A percentile compares a stretch with the other conserved stretches of the same genome.
Evolutionary conservation across 345 rosid species (phyloP).

Genomic region (Microthlaspi erraticum): DNA sequence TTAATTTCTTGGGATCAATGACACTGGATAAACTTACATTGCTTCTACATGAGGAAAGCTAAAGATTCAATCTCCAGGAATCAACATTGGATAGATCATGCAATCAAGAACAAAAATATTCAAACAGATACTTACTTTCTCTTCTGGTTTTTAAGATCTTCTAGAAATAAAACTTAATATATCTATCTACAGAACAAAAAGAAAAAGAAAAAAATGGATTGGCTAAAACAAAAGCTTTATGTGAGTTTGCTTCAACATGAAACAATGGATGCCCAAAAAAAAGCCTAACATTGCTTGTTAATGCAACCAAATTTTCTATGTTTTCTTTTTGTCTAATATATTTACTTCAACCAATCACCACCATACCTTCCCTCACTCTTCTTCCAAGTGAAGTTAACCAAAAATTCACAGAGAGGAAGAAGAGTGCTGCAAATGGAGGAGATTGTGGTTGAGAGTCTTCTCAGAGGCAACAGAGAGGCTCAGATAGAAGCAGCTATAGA

Average conservation of each 20-base stretch:
- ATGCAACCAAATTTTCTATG: constrained; percentile 55
- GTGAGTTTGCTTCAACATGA: constrained; percentile 73
- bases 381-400: constrained; percentile 42
- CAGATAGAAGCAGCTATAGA: constrained; percentile 68
- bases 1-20: constrained; percentile 10
- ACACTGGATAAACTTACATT: constrained; percentile 38
- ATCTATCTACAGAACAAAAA: not conserved
- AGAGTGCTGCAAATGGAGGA: constrained; percentile 59
- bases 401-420: constrained; percentile 34
- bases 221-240: constrained; percentile 44
- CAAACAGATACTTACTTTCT: constrained; percentile 39
- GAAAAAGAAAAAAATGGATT: not conserved
- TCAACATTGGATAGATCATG: constrained; percentile 49
- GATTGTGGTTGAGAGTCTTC: constrained; percentile 54
- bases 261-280: constrained; percentile 77
- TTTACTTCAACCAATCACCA: constrained; percentile 35
- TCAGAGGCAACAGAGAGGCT: constrained; percentile 56
- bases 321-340: constrained; percentile 25
- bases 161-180: not conserved
- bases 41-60: constrained; percentile 62
- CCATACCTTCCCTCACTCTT: constrained; percentile 42
- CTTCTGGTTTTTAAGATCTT: constrained; percentile 26
- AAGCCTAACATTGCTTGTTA: constrained; percentile 55
- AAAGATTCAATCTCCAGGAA: constrained; percentile 57
- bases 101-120: constrained; percentile 42